Evolutionary conservation across 257 asterid genomes (phyloP), one percentile per base, ranked within the genome.

Genomic region (Eustoma russellianum): DNA sequence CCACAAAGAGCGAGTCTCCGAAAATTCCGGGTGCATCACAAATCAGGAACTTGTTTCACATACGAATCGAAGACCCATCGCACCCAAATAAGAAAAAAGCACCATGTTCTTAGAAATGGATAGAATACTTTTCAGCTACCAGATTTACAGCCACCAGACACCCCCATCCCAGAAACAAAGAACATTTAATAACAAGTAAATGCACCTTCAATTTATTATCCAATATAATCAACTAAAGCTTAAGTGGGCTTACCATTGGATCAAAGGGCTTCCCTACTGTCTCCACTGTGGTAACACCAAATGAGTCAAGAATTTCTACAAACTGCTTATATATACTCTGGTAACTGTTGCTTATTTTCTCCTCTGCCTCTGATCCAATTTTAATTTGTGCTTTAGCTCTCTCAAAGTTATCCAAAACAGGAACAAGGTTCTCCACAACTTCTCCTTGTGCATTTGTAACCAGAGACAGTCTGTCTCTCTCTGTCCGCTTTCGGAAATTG

Each of bases 381-480:
- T 82, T 88, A 63, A 88, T 72, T 70, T 84, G 86, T 60, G 78
- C 68, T 77, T 78, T 79, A 45, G 90, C 93, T 72, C 96, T 74
- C 77, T 84, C 96, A 53, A 88, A 88, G 65, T 84, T 85, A 83
- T 88, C 95, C 78, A 88, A 33, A 66, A 88, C 91, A 44, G 88
- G 73, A 52, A 88, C 73, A 64, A 85, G 72, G 59, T 62, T 78
- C 68, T 88, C 97, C 60, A 85, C 69, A 40, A 84, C 80, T 72
- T 82, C 95, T 64, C 93, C 95, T 75, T 78, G 82, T 17, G 93
- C 97, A 60, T n/a, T n/a, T n/a, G n/a, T n/a, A n/a, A n/a, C n/a
- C n/a, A n/a, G n/a, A n/a, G n/a, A n/a, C n/a, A n/a, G n/a, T n/a
- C n/a, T n/a, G n/a, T n/a, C n/a, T n/a, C n/a, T n/a, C n/a, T n/a